Evolutionary conservation across 1,139 yeast genomes (phyloP).

Genomic region (Sugiyamaella neomexicana): DNA sequence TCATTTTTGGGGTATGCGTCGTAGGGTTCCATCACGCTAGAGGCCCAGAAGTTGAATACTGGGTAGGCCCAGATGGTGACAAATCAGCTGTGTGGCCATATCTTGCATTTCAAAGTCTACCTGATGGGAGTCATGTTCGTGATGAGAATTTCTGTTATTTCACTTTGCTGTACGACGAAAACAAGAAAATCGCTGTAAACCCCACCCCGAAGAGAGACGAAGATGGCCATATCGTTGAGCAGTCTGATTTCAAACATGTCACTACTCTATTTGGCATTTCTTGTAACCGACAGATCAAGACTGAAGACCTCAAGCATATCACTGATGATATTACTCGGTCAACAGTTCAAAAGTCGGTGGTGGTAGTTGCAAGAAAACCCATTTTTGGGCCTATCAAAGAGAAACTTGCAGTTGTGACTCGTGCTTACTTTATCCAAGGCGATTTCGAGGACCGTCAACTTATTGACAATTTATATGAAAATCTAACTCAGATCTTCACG

Average conservation of each 20-base stretch:
- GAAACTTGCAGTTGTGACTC: slow-evolving; percentile 84
- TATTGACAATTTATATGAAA: slow-evolving; percentile 71
- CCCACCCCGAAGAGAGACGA: slow-evolving; percentile 43
- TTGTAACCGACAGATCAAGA: slow-evolving; percentile 80
- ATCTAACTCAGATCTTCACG: slow-evolving; percentile 52
- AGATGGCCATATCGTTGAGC: slow-evolving; percentile 37
- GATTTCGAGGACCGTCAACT: slow-evolving; percentile 70
- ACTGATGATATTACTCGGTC: slow-evolving; percentile 78
- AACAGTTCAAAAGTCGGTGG: slow-evolving; percentile 87
- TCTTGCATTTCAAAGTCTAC: slow-evolving; percentile 89
- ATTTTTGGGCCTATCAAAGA: slow-evolving; percentile 83
- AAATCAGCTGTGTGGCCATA: slow-evolving; percentile 70
- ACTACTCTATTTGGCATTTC: slow-evolving; percentile 90
- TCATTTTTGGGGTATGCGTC: slow-evolving; percentile 79
- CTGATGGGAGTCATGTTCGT: slow-evolving; percentile 91
- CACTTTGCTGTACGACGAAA: slow-evolving; percentile 74
- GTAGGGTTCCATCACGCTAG: slow-evolving; percentile 92
- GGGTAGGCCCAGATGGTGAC: slow-evolving; percentile 68
- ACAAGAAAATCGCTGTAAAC: slow-evolving; percentile 48
- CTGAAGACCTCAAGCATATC: slow-evolving; percentile 58
- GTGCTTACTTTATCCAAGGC: slow-evolving; percentile 78
- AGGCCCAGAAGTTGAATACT: slow-evolving; percentile 95
- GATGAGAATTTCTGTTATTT: slow-evolving; percentile 94
- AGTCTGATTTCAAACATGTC: slow-evolving; percentile 47
- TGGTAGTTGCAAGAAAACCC: slow-evolving; percentile 84